These are phyloP conservation scores for Diospyros kaki DNA, from an alignment of 148 eudicot genomes.

Conservation along the genomic window DNA sequence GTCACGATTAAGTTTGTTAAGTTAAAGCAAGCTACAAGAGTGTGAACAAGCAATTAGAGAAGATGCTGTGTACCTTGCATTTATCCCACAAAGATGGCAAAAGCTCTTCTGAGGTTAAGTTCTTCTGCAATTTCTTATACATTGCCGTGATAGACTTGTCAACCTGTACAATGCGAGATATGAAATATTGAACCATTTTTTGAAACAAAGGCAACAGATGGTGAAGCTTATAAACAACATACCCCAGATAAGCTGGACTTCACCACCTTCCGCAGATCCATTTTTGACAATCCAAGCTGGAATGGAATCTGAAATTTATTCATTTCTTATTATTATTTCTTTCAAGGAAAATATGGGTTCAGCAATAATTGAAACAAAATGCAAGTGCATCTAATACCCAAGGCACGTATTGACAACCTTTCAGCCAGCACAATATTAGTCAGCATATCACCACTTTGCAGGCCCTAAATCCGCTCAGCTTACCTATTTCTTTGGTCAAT, in stretches of 20 bases:
- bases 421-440: too few species aligned
- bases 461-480: too few species aligned
- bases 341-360: too few species aligned
- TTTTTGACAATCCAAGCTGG: constrained; percentile 82
- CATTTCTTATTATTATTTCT: too few species aligned
- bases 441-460: too few species aligned
- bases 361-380: too few species aligned
- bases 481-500: too few species aligned
- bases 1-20: background rate
- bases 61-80: constrained; percentile 67
- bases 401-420: too few species aligned
- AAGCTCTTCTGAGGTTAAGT: constrained; percentile 81
- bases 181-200: constrained; percentile 6
- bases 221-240: constrained; percentile 22
- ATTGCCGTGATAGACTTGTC: constrained; percentile 76
- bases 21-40: constrained; percentile 1
- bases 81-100: constrained; percentile 95
- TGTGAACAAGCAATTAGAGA: constrained; percentile 5
- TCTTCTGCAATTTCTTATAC: constrained; percentile 87
- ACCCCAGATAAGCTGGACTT: constrained; percentile 90
- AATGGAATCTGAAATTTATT: constrained; percentile 61
- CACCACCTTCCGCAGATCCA: constrained; percentile 89
- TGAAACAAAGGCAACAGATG: background rate
- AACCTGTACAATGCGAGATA: constrained; percentile 41
- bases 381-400: too few species aligned